Conservation (phyloP, 257 asterid genomes). For the Nicotiana sylvestris region DNA sequence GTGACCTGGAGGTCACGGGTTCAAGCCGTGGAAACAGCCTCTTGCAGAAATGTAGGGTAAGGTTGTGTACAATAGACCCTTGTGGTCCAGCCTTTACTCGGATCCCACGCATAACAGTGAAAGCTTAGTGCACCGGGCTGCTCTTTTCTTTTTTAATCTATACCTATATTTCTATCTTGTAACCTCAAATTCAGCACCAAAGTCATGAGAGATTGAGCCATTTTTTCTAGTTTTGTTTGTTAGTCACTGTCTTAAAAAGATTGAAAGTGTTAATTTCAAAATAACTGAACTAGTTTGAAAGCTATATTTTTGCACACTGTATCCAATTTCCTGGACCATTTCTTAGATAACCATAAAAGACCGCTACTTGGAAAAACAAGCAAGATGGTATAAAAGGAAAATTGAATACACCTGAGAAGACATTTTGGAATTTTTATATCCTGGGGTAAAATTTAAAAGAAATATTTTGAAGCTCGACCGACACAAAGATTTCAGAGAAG, state of each 20-base stretch:
- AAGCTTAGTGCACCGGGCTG: too few species aligned
- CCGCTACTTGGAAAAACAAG: neutral
- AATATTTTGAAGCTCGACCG: constrained; percentile 32
- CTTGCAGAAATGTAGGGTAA: too few species aligned
- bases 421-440: neutral
- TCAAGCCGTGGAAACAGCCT: too few species aligned
- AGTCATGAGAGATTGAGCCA: constrained; percentile 12
- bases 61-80: too few species aligned
- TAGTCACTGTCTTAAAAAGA: constrained; percentile 22
- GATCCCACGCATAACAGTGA: too few species aligned
- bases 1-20: too few species aligned
- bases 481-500: constrained; percentile 28
- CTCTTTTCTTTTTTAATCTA: too few species aligned
- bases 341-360: neutral
- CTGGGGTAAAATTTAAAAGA: neutral
- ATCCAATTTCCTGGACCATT: too few species aligned
- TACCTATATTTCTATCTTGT: neutral
- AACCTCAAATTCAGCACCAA: constrained; percentile 15
- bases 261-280: constrained; percentile 4
- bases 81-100: too few species aligned
- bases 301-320: neutral
- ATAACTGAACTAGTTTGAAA: neutral
- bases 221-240: constrained; percentile 5
- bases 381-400: neutral
- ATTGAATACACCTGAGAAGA: neutral